Base-by-base conservation (phyloP, 495 filamentous ascomycete genomes). In the Penicillium desertorum region DNA sequence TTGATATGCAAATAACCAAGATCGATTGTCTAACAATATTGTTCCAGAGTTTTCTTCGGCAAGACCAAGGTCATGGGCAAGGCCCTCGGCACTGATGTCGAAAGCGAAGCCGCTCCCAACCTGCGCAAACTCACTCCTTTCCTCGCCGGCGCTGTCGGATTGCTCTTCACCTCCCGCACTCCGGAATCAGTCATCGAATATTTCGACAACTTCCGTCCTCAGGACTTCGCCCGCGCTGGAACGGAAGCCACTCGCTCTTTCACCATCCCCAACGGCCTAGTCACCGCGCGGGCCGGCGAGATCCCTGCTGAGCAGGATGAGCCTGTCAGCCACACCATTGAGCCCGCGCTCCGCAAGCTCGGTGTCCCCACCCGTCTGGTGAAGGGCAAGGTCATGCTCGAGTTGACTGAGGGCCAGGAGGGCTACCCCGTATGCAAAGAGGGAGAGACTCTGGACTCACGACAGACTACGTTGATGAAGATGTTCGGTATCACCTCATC, bases 21-120 rank as follows among this genome's bases (percentile, higher is more conserved):
- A 45, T 12, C 22, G 34, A 16, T 45, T 20, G 5, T 44, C 36
- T 47, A 27, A 51, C 32, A 10, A 46, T 19, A 20, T 36, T n/a
- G 19, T 51, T 51, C 29, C 55, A 92, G 93, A 58, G 71, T 98
- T 69, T 97, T 97, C 84, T 97, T 97, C 73, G 94, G 94, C 72
- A 98, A 97, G 74, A 98, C 93, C 45, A 97, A 97, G 77, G 92
- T 97, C 66, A 98, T 96, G 88, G 88, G 90, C 56, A 88, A 90
- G 75, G 91, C 94, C 50, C 87, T 98, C 11, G 93, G 92, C 62
- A 77, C 78, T 43, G 85, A 75, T 56, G 76, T 84, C 62, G 89
- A 90, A 65, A 84, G 85, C 63, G 89, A 91, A 73, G 84, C 89
- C 73, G 87, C 88, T 61, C 81, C 86, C 45, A 86, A 87, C 66